Evolutionary conservation across 805 yeast species (phyloP), one percentile per base, ranked within the genome.

Genomic region (Kodamaea hsintzibuensis): DNA sequence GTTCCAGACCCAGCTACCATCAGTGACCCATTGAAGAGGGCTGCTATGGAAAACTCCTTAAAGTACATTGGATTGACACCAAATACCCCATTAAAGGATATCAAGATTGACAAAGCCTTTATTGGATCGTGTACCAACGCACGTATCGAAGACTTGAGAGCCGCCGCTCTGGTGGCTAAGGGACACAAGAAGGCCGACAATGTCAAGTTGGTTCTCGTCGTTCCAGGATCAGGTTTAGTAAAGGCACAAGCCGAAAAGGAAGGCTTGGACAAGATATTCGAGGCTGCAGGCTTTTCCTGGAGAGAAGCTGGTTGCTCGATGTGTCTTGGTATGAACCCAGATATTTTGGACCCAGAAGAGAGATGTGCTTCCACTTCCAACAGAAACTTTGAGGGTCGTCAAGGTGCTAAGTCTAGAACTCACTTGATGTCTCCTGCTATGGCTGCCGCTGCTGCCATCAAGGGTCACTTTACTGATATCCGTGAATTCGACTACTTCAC

Each of bases 251-350:
- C 99, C 52, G 99, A 95, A 76, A 79, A 76, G 58, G 99, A 95
- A 77, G 99, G 99, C 51, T 81, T 95, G 54, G 95, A 95, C 72
- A 89, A 89, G 76, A 82, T 95, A 55, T 95, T 95, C 67, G 83
- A 78, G 65, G 90, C 84, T 49, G 98, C 99, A 50, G 98, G 97
- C 17, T 95, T 95, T 68, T 93, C 89, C 63, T 95, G 99, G 99
- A 88, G 99, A 79, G 99, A 95, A 78, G 98, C 99, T 60, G 99
- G 99, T 57, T 95, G 99, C 77, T 93, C 98, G 42, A 95, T 95
- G 99, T 95, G 99, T 78, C 82, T 95, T 51, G 99, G 99, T 73
- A 95, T 95, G 99, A 95, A 95, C 77, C 98, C 98, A 43, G 99
- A 95, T 78, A 93, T 95, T 64, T 82, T 95, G 68, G 82, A 85